phyloP scores from a whole-genome alignment of 148 eudicot genomes.

The Agrostemma githago region DNA sequence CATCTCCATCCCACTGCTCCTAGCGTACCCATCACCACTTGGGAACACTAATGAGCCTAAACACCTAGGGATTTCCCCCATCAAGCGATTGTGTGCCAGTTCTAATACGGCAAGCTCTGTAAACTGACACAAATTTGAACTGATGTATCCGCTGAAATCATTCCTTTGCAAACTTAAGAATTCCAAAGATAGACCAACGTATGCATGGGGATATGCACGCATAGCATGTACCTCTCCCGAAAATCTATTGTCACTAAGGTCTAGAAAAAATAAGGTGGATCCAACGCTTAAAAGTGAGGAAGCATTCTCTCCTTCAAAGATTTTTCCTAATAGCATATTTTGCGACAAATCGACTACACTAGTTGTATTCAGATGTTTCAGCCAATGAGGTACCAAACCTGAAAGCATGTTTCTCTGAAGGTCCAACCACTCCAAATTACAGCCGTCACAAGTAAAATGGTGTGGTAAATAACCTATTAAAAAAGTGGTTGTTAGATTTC shows the following conservation, averaged over 20 bases:
- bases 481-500: background rate
- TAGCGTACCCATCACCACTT: too few species aligned
- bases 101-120: background rate
- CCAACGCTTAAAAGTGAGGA: background rate
- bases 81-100: background rate
- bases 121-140: background rate
- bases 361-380: background rate
- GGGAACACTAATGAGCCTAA: background rate
- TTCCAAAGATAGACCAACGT: background rate
- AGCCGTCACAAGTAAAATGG: background rate
- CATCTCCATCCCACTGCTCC: background rate
- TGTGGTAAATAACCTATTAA: background rate
- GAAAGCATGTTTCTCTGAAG: background rate
- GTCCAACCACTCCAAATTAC: background rate
- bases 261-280: background rate
- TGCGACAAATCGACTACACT: background rate
- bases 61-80: constrained; percentile 4
- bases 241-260: constrained; percentile 5
- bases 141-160: background rate
- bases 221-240: background rate
- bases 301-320: constrained; percentile 1
- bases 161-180: background rate
- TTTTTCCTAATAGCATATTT: background rate
- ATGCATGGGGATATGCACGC: background rate
- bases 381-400: background rate